Conservation (phyloP, 495 filamentous ascomycete species). For the Chaetomidium leptoderma region DNA sequence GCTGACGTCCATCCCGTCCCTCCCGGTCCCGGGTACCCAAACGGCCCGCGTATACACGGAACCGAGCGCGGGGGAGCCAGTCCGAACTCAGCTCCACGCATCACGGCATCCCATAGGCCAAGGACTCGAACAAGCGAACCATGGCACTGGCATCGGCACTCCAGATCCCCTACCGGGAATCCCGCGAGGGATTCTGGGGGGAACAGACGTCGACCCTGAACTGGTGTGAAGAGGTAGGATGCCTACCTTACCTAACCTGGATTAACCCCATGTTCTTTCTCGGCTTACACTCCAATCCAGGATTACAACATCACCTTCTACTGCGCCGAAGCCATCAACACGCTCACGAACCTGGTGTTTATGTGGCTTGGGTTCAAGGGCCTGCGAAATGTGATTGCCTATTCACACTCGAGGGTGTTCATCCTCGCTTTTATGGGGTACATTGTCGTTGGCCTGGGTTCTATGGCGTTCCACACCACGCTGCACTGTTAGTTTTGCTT, state of each 20-base stretch:
- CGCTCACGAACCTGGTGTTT: constrained; percentile 78
- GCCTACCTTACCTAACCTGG: background rate
- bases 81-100: background rate
- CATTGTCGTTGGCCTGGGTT: constrained; percentile 72
- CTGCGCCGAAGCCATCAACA: constrained; percentile 47
- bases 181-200: constrained; percentile 71
- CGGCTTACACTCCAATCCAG: constrained; percentile 25
- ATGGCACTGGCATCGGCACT: constrained; percentile 23
- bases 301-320: constrained; percentile 49
- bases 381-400: constrained; percentile 60
- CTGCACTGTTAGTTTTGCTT: constrained; percentile 62
- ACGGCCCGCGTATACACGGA: background rate
- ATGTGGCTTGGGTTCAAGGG: constrained; percentile 69
- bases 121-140: background rate
- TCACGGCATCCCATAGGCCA: constrained; percentile 7
- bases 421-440: constrained; percentile 68
- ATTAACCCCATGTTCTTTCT: background rate
- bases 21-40: background rate
- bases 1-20: background rate
- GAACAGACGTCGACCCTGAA: constrained; percentile 86
- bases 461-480: constrained; percentile 77
- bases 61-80: background rate
- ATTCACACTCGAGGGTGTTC: constrained; percentile 72
- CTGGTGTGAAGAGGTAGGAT: constrained; percentile 83
- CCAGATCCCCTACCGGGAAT: constrained; percentile 63